Percentiles rank a stretch among this genome's conserved stretches.
These are phyloP conservation scores for Lophiostoma macrostomum DNA, from an alignment of 495 filamentous ascomycete genomes.

Conservation along the genomic window DNA sequence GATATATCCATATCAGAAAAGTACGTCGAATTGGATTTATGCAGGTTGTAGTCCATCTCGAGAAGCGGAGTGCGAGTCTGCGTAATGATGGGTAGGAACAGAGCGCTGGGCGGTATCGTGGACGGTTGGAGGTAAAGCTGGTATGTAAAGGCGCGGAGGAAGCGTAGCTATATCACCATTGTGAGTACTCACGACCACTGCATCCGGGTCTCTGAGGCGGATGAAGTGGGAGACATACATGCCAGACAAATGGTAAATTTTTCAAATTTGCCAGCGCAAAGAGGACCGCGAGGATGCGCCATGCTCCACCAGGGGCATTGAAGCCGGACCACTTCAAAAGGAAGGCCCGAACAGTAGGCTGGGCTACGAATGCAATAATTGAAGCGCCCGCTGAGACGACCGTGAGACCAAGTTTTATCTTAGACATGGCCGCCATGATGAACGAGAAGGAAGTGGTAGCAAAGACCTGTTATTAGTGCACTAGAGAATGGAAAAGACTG, in stretches of 20 bases:
- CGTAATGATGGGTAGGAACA: constrained; percentile 66
- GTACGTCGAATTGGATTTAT: constrained; percentile 78
- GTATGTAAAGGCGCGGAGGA: constrained; percentile 59
- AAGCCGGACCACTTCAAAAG: constrained; percentile 18
- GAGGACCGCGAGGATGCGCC: constrained; percentile 53
- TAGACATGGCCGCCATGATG: no score
- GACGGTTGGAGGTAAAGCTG: constrained; percentile 56
- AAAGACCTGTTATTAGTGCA: no score
- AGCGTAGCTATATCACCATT: constrained; percentile 41
- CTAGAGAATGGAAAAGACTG: no score
- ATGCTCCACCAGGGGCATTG: constrained; percentile 37
- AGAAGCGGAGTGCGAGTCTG: constrained; percentile 56
- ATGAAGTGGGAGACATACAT: constrained; percentile 50
- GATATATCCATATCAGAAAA: constrained; percentile 71
- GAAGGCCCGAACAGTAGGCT: constrained; percentile 12
- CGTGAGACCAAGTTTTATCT: no score
- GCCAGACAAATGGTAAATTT: constrained; percentile 72
- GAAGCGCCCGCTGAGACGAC: constrained; percentile 10
- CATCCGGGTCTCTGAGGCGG: neutral
- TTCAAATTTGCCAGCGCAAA: constrained; percentile 64
- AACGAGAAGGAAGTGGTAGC: no score
- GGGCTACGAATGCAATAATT: constrained; percentile 10
- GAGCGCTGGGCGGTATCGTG: constrained; percentile 42
- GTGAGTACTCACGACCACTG: constrained; percentile 1
- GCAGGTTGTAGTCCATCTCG: constrained; percentile 79